Evolutionary conservation across 768 basidiomycete species (phyloP).

Genomic region (Psilocybe cubensis): DNA sequence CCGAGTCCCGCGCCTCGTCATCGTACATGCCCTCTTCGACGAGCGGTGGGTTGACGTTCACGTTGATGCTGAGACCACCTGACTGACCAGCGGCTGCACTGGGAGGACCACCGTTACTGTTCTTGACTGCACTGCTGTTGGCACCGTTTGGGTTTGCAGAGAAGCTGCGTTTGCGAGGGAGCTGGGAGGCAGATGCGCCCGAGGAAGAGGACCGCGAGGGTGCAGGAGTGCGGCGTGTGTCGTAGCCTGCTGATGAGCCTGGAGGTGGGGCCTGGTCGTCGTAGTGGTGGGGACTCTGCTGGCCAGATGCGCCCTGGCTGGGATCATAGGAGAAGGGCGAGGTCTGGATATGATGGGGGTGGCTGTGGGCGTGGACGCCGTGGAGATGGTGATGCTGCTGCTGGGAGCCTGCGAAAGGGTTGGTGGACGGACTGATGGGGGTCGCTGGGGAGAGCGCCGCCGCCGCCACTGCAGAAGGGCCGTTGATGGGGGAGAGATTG

Average conservation of each 20-base stretch:
- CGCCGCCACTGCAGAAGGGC: slow-evolving; percentile 21
- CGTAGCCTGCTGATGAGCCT: slow-evolving; percentile 30
- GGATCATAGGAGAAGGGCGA: slow-evolving; percentile 59
- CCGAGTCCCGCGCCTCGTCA: slow-evolving; percentile 38
- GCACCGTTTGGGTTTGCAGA: slow-evolving; percentile 48
- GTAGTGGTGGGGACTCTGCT: slow-evolving; percentile 32
- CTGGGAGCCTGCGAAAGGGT: too few species aligned
- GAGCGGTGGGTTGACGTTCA: slow-evolving; percentile 29
- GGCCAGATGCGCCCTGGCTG: slow-evolving; percentile 28
- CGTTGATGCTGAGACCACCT: slow-evolving; percentile 15
- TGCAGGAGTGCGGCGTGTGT: slow-evolving; percentile 24
- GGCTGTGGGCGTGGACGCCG: slow-evolving; percentile 25
- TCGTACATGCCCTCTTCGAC: slow-evolving; percentile 47
- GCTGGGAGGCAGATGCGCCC: slow-evolving; percentile 52
- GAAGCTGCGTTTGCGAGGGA: slow-evolving; percentile 73
- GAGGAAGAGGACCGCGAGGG: slow-evolving; percentile 48
- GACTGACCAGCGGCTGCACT: slow-evolving; percentile 5
- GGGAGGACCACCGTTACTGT: slow-evolving; percentile 21
- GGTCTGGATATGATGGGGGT: slow-evolving; percentile 41
- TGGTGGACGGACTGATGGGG: slow-evolving; percentile 58
- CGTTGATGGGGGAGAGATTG: slow-evolving; percentile 66
- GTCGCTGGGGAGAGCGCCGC: slow-evolving; percentile 55
- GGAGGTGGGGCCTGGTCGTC: slow-evolving; percentile 30
- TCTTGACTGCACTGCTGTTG: too few species aligned
- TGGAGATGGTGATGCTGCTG: slow-evolving; percentile 35